These are phyloP conservation scores for Gentiana straminea DNA, from an alignment of 257 asterid genomes.

Conservation along the genomic window DNA sequence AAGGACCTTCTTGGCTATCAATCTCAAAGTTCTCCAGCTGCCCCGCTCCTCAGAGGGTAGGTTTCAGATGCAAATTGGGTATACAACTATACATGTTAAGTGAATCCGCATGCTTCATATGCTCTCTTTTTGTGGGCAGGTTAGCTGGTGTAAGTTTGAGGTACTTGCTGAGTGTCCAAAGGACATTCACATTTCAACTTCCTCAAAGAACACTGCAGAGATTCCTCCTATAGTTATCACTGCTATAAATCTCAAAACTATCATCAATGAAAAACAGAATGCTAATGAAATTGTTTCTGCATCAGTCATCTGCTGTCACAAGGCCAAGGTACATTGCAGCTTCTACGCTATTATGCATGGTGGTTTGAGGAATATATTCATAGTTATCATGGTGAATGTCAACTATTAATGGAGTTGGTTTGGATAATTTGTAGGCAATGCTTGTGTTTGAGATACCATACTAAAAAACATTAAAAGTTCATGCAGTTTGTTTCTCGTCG, in stretches of 20 bases:
- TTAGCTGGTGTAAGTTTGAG: constrained; percentile 99
- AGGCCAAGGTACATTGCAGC: constrained; percentile 61
- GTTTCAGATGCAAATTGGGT: constrained; percentile 14
- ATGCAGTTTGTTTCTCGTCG: too few relatives aligned
- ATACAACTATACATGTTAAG: constrained; percentile 10
- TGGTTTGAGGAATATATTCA: background rate
- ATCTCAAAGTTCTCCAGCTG: constrained; percentile 64
- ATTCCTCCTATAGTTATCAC: constrained; percentile 85
- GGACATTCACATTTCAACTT: constrained; percentile 51
- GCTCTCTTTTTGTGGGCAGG: constrained; percentile 40
- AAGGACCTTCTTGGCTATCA: constrained; percentile 96
- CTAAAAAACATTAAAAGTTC: too few relatives aligned
- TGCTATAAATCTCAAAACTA: constrained; percentile 77
- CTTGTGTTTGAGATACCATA: too few relatives aligned
- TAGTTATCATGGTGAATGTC: too few relatives aligned
- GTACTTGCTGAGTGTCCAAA: constrained; percentile 62
- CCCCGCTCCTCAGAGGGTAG: constrained; percentile 55
- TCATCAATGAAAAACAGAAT: constrained; percentile 68
- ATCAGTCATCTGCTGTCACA: constrained; percentile 84
- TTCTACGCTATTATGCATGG: constrained; percentile 10
- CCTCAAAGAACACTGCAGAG: constrained; percentile 41
- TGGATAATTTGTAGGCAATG: too few relatives aligned
- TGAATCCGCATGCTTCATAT: background rate
- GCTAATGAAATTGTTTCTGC: constrained; percentile 85
- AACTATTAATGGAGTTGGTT: too few relatives aligned